Evolutionary conservation across 2,329 filamentous ascomycete species (phyloP).

Genomic region (Calonectria crousiana): DNA sequence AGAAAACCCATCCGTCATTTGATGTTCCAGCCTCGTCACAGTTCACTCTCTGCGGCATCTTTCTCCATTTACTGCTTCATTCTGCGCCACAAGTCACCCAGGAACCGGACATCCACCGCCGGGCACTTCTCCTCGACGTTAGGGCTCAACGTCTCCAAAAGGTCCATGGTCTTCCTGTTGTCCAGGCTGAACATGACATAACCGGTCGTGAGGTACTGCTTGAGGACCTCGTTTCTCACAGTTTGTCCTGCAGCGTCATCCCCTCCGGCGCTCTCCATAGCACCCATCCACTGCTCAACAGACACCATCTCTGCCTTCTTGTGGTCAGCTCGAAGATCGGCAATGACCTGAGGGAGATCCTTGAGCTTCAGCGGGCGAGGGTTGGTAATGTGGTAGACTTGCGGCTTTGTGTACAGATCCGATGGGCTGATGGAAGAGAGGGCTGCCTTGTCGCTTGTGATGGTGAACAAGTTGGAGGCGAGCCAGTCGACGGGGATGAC

Average conservation of each 20-base stretch:
- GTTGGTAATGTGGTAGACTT: slow-evolving; percentile 41
- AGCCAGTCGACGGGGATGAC: slow-evolving; percentile 42
- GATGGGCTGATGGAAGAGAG: neutral
- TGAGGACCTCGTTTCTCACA: slow-evolving; percentile 36
- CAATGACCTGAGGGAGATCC: slow-evolving; percentile 37
- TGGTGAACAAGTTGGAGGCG: slow-evolving; percentile 32
- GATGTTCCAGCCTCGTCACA: neutral
- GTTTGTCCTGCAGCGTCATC: slow-evolving; percentile 30
- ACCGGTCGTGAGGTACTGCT: slow-evolving; percentile 37
- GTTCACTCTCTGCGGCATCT: neutral
- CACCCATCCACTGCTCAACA: slow-evolving; percentile 33
- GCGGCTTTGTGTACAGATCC: slow-evolving; percentile 20
- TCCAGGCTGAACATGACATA: slow-evolving; percentile 43
- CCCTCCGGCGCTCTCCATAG: slow-evolving; percentile 23
- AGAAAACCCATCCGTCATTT: neutral
- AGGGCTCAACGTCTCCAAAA: slow-evolving; percentile 34
- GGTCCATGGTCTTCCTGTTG: slow-evolving; percentile 30
- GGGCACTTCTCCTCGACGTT: slow-evolving; percentile 34
- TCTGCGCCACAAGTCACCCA: slow-evolving; percentile 29
- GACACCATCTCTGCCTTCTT: slow-evolving; percentile 26
- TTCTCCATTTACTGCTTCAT: slow-evolving; percentile 35
- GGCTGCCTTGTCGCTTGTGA: slow-evolving; percentile 32
- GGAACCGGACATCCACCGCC: slow-evolving; percentile 33
- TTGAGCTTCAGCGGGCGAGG: slow-evolving; percentile 37
- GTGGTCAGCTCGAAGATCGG: slow-evolving; percentile 29